A percentile compares a stretch with the other conserved stretches of the same genome.
Conservation (phyloP, 768 basidiomycete species). For the Pleurotus tuber-regium region DNA sequence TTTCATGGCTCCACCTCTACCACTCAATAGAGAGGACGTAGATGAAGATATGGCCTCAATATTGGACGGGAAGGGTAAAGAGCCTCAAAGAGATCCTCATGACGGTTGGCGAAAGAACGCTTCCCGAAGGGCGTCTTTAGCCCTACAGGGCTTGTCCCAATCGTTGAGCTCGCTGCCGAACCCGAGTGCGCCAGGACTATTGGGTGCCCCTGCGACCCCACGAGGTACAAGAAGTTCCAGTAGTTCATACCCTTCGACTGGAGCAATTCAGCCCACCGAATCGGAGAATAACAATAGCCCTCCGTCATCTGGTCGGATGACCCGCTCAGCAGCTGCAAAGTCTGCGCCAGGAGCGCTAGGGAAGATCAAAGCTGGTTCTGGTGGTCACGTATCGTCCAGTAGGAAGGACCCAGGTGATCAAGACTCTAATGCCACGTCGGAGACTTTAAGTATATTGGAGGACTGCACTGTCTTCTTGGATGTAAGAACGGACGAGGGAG, state of each 20-base stretch:
- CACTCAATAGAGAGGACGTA: conserved; percentile 3
- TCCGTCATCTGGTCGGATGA: conserved; percentile 25
- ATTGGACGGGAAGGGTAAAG: conserved; percentile 34
- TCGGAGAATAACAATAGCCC: not conserved
- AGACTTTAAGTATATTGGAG: conserved; percentile 55
- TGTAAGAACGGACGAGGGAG: conserved; percentile 80
- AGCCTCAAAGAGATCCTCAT: conserved; percentile 16
- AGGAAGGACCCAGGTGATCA: conserved; percentile 16
- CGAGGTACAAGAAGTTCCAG: conserved; percentile 37
- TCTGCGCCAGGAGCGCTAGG: conserved; percentile 11
- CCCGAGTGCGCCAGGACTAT: conserved; percentile 32
- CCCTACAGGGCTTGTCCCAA: conserved; percentile 59
- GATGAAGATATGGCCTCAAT: conserved; percentile 17
- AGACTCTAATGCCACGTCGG: conserved; percentile 23
- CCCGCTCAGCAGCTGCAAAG: conserved; percentile 24
- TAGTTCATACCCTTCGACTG: conserved; percentile 30
- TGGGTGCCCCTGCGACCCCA: conserved; percentile 52
- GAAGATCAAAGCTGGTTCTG: conserved; percentile 15
- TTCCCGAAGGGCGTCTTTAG: conserved; percentile 55
- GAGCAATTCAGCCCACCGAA: not conserved
- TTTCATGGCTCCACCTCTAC: conserved; percentile 15
- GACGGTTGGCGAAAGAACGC: conserved; percentile 33
- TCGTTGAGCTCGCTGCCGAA: conserved; percentile 53
- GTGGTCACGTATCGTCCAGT: conserved; percentile 19
- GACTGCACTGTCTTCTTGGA: conserved; percentile 84